Evolutionary conservation across 2,329 filamentous ascomycete species (phyloP), one percentile per base, ranked within the genome.

Genomic region (Parastagonospora avenae): DNA sequence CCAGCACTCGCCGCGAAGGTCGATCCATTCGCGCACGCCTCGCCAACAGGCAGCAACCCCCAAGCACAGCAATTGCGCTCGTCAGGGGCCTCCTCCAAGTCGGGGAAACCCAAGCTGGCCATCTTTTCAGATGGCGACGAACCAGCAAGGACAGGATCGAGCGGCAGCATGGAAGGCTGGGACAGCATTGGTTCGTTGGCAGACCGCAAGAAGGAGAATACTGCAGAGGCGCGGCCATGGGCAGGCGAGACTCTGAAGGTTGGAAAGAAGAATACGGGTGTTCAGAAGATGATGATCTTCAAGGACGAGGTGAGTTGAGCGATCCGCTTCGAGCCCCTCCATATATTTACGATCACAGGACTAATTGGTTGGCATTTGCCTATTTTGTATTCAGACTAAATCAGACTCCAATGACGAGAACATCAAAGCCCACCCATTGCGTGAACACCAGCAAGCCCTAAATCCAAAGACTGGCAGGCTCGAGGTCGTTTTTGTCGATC

Each of bases 201-300:
- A 43, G 90, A 96, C 54, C 84, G 94, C 42, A 96, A 91, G 80
- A 99, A 97, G 81, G 94, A 99, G 74, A 99, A 99, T 68, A 80
- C 82, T 6, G 79, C 92, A 60, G 91, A 93, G 70, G 85, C 92
- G 9, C 92, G 89, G 70, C 91, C 93, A 15, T 97, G 92, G 94
- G 89, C 81, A 9, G 94, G 94, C 24, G 92, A 97, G 78, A 97
- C 90, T 35, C 76, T 99, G 62, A 91, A 93, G 74, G 89, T 86
- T 2, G 91, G 90, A 36, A 93, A 91, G 64, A 94, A 91, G 78
- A 90, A 91, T 77, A 85, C 80, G 37, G 85, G 82, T 29, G 83
- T 82, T 46, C 82, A 87, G 46, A 97, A 97, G 80, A 89, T 99
- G 86, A 80, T 88, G 68, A 85, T 99, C 39, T 99, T 97, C 80